phyloP scores from a whole-genome alignment of 176 grass and related monocot genomes.

The Lolium multiflorum region DNA sequence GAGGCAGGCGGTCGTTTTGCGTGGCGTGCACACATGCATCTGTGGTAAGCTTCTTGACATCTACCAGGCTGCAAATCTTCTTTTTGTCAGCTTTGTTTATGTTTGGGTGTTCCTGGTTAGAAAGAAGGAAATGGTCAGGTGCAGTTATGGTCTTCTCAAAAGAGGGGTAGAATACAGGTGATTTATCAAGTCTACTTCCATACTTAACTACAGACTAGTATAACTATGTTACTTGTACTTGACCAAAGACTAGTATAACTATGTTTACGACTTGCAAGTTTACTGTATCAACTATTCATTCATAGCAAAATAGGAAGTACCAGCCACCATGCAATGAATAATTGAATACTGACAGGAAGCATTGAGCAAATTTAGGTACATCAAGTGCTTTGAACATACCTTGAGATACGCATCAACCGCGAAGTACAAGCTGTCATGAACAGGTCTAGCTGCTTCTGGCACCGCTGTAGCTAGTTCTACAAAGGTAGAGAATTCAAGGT shows the following conservation, averaged over 20 bases:
- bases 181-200: background rate
- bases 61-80: conserved; percentile 74
- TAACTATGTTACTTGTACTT: background rate
- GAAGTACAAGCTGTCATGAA: conserved; percentile 83
- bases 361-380: conserved; percentile 23
- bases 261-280: background rate
- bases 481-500: conserved; percentile 74
- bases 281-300: conserved; percentile 17
- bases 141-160: background rate
- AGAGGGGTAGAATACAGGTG: background rate
- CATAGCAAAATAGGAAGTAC: background rate
- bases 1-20: conserved; percentile 90
- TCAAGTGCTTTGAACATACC: conserved; percentile 58
- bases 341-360: background rate
- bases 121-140: conserved; percentile 42
- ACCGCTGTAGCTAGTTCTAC: conserved; percentile 71
- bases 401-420: conserved; percentile 96
- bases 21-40: conserved; percentile 84
- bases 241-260: too few species aligned
- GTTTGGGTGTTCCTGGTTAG: conserved; percentile 72
- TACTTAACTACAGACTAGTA: background rate
- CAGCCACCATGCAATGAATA: background rate
- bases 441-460: conserved; percentile 72
- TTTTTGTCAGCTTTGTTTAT: conserved; percentile 87
- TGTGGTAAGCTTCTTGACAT: conserved; percentile 84